These are phyloP conservation scores for Sclerotinia spermophila DNA, from an alignment of 2,329 filamentous ascomycete genomes.

Conservation along the genomic window DNA sequence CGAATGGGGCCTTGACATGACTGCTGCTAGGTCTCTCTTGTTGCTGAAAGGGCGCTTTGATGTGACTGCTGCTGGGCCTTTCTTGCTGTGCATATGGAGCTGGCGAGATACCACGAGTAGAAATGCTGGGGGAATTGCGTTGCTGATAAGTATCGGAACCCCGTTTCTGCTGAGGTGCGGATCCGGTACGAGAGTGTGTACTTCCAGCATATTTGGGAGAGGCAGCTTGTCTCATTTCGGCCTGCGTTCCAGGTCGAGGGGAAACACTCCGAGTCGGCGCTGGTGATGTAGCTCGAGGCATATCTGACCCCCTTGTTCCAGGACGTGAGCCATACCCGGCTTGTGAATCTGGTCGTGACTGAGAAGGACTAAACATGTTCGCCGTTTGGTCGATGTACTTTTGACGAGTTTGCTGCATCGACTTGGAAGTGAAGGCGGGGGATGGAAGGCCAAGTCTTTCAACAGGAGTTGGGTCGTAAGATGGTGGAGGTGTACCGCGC, in stretches of 20 bases:
- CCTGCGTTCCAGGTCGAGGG: constrained; percentile 56
- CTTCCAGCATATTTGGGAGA: constrained; percentile 59
- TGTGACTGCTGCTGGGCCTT: constrained; percentile 48
- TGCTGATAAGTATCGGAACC: constrained; percentile 50
- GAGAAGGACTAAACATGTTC: constrained; percentile 60
- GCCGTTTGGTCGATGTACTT: constrained; percentile 82
- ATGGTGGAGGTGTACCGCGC: constrained; percentile 78
- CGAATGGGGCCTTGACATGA: constrained; percentile 33
- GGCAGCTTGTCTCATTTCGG: constrained; percentile 44
- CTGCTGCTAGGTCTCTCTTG: constrained; percentile 50
- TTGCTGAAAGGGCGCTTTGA: constrained; percentile 33
- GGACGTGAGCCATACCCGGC: constrained; percentile 46
- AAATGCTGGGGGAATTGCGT: constrained; percentile 46
- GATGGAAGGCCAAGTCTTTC: constrained; percentile 83
- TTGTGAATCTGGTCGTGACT: constrained; percentile 34
- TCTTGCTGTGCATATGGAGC: constrained; percentile 38
- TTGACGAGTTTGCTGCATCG: constrained; percentile 93
- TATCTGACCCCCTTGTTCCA: constrained; percentile 55
- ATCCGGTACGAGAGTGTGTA: constrained; percentile 34
- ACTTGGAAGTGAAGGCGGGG: constrained; percentile 85
- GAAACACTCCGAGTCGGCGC: constrained; percentile 61
- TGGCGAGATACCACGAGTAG: constrained; percentile 47
- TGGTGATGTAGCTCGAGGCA: constrained; percentile 63
- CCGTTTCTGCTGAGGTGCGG: constrained; percentile 42
- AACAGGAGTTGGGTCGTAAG: constrained; percentile 67